These are phyloP conservation scores for Nigrograna mackinnonii DNA, from an alignment of 2,329 filamentous ascomycete genomes.

Conservation along the genomic window DNA sequence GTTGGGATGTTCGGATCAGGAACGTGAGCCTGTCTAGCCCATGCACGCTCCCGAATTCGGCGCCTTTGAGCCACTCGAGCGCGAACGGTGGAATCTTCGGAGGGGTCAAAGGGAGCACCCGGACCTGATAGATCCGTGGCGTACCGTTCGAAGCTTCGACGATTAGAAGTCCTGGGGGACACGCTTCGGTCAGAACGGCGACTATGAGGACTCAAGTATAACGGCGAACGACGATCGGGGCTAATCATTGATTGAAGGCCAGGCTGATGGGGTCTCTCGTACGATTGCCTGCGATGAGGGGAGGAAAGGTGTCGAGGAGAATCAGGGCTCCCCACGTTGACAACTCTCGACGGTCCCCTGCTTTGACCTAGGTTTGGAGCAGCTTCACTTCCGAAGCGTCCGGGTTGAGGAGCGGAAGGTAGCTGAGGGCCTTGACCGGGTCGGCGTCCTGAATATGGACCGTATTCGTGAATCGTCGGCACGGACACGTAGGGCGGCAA, in stretches of 20 bases:
- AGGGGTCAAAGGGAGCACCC: slow-evolving; percentile 25
- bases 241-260: slow-evolving; percentile 8
- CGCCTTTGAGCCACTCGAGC: slow-evolving; percentile 13
- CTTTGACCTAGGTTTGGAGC: background rate
- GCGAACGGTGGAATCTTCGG: slow-evolving; percentile 24
- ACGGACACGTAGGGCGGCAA: slow-evolving; percentile 1
- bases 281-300: slow-evolving; percentile 15
- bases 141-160: slow-evolving; percentile 36
- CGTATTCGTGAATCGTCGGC: slow-evolving; percentile 3
- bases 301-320: slow-evolving; percentile 14
- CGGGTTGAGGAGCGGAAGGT: slow-evolving; percentile 7
- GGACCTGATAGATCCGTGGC: slow-evolving; percentile 25
- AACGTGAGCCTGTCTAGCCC: slow-evolving; percentile 3
- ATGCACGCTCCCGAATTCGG: background rate
- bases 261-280: slow-evolving; percentile 15
- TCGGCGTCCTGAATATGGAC: slow-evolving; percentile 6
- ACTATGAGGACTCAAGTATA: slow-evolving; percentile 12
- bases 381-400: slow-evolving; percentile 4
- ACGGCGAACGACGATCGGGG: slow-evolving; percentile 16
- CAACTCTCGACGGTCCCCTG: slow-evolving; percentile 7
- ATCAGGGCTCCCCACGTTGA: slow-evolving; percentile 8
- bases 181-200: slow-evolving; percentile 27
- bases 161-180: slow-evolving; percentile 32
- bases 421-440: slow-evolving; percentile 5
- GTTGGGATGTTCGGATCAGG: slow-evolving; percentile 28